Conservation (phyloP, 2,329 filamentous ascomycete genomes). For the Geosmithia putterillii region DNA sequence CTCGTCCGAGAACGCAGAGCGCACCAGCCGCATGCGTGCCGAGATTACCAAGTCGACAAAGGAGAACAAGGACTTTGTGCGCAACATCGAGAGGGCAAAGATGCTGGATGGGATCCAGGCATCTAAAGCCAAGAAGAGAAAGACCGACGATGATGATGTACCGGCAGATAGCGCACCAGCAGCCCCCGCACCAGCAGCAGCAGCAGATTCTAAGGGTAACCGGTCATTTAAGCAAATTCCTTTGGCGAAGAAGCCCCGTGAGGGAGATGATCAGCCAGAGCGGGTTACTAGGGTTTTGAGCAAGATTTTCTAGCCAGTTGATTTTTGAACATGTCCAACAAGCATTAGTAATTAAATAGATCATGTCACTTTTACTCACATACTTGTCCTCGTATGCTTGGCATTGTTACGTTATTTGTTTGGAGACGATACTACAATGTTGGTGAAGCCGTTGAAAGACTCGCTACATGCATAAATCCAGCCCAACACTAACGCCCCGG, state of each 20-base stretch:
- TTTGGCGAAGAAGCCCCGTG: conserved; percentile 37
- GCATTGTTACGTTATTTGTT: too few species aligned
- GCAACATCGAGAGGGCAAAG: conserved; percentile 70
- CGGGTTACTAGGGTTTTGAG: conserved; percentile 47
- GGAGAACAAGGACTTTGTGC: conserved; percentile 73
- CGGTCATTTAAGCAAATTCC: conserved; percentile 56
- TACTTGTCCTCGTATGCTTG: too few species aligned
- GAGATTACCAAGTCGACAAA: conserved; percentile 64
- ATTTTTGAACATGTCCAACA: background rate
- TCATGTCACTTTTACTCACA: background rate
- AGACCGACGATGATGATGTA: conserved; percentile 10
- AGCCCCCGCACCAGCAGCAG: conserved; percentile 3
- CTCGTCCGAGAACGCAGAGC: conserved; percentile 67
- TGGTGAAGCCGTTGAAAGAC: too few species aligned
- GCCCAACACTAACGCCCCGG: background rate
- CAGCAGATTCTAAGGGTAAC: conserved; percentile 8
- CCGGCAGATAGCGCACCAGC: background rate
- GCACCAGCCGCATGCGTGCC: conserved; percentile 61
- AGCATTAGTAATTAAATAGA: background rate
- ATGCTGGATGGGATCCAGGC: conserved; percentile 64
- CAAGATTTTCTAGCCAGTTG: conserved; percentile 44
- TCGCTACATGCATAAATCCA: background rate
- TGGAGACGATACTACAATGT: too few species aligned
- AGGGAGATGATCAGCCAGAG: conserved; percentile 34
- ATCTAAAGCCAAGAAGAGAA: conserved; percentile 28